Base-by-base conservation (phyloP, 2,329 filamentous ascomycete species). In the Camptophora hylomeconis region DNA sequence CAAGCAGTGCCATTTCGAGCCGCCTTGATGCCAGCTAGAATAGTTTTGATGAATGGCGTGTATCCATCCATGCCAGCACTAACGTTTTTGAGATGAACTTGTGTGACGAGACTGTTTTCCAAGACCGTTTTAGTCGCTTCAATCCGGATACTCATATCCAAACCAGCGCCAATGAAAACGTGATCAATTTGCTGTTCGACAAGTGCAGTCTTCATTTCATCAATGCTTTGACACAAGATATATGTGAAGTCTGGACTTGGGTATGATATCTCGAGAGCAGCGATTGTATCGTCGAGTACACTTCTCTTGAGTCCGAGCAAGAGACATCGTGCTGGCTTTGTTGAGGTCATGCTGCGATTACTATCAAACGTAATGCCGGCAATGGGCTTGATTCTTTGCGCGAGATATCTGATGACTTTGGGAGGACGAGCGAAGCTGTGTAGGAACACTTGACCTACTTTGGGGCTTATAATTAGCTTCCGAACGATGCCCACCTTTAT, bases 221-320 rank as follows among this genome's bases (percentile, higher is more conserved):
- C 25, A 17, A 28, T 7, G n/a, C 17, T 28, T n/a, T n/a, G 5
- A 11, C 4, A 17, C 4, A 10, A 5, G 17, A 18, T 19, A 15
- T 18, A 19, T n/a, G 17, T 17, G n/a, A 28, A 28, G n/a, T 9
- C 14, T 28, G 25, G n/a, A 7, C n/a, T 10, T 5, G 24, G 24
- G 10, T 4, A 5, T 4, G 14, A 12, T 12, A 7, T 8, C 12
- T 17, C 12, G 20, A 28, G 6, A 10, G 9, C n/a, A 5, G 13
- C 4, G 4, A 18, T 19, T 4, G 25, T 17, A 28, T 28, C 15
- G n/a, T 28, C 25, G 25, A 28, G 10, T n/a, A 28, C n/a, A 17
- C 25, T 28, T 8, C 10, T 17, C 5, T 18, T 28, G 25, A 18
- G 25, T 7, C 25, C 14, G n/a, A 28, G 25, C 5, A 28, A 17